Conservation (phyloP, 1,139 yeast species). For the Meyerozyma elateridarum region DNA sequence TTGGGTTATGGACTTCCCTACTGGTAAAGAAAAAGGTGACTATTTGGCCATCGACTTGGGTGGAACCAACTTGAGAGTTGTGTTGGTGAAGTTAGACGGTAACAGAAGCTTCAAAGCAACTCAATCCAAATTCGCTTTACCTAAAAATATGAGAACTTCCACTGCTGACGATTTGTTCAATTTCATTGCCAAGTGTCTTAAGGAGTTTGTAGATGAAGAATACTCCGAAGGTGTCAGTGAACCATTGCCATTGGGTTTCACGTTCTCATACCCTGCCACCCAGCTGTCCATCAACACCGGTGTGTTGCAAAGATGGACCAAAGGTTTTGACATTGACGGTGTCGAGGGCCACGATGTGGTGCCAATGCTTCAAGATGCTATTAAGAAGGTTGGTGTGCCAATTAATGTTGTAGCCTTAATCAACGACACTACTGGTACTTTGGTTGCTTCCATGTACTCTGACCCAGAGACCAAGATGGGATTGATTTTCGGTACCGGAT, state of each 20-base stretch:
- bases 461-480: conserved; percentile 92
- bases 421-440: conserved; percentile 96
- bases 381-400: conserved; percentile 63
- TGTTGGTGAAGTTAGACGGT: conserved; percentile 76
- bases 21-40: conserved; percentile 85
- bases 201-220: conserved; percentile 54
- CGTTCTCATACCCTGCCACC: conserved; percentile 90
- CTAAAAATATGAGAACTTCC: conserved; percentile 73
- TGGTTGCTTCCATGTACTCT: conserved; percentile 91
- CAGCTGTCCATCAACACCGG: conserved; percentile 84
- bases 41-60: conserved; percentile 93
- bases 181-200: conserved; percentile 80
- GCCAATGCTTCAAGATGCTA: conserved; percentile 78
- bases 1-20: conserved; percentile 93
- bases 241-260: conserved; percentile 81
- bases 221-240: conserved; percentile 54
- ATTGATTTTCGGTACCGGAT: conserved; percentile 95
- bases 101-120: conserved; percentile 73
- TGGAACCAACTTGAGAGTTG: conserved; percentile 91
- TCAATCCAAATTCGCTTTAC: conserved; percentile 78
- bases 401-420: conserved; percentile 86
- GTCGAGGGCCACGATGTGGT: conserved; percentile 96
- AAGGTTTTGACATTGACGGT: conserved; percentile 90
- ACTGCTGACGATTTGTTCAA: conserved; percentile 72
- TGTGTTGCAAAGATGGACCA: conserved; percentile 92